Evolutionary conservation across 441 rosid species (phyloP).

Genomic region (Populus trichocarpa): DNA sequence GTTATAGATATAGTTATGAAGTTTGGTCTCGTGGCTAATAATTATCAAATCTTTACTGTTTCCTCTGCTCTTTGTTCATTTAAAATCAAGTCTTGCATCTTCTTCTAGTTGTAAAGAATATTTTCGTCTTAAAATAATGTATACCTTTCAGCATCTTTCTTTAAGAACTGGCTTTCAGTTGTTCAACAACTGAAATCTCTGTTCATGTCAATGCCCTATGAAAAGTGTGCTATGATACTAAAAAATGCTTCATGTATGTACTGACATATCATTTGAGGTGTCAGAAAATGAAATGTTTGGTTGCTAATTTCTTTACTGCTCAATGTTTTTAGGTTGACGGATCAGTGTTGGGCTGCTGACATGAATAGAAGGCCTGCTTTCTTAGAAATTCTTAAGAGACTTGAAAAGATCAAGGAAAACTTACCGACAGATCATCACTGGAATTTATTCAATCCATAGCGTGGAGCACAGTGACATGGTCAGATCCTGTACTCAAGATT

Average conservation of each 20-base stretch:
- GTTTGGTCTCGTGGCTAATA: not conserved
- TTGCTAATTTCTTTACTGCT: constrained; percentile 19
- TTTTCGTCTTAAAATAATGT: not conserved
- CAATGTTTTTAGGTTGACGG: constrained; percentile 52
- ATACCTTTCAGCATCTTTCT: not conserved
- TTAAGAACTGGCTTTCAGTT: not conserved
- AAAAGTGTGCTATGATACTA: not conserved
- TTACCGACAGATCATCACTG: constrained; percentile 72
- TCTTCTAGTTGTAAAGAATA: not conserved
- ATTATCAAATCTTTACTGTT: not conserved
- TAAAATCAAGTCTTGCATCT: not conserved
- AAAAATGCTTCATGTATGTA: not conserved
- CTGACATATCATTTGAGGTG: not conserved
- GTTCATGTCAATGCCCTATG: not conserved
- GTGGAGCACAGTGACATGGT: constrained; percentile 1
- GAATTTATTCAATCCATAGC: constrained; percentile 67
- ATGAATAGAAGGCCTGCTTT: constrained; percentile 88
- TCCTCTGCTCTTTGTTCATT: not conserved
- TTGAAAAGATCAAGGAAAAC: constrained; percentile 83
- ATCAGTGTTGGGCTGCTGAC: constrained; percentile 82
- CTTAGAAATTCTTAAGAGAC: constrained; percentile 90
- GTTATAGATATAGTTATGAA: not conserved
- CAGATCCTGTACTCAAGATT: constrained; percentile 7
- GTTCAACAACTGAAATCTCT: not conserved
- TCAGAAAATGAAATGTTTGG: not conserved